Conservation (phyloP, 2,329 filamentous ascomycete species). For the Pseudocercospora eumusae region DNA sequence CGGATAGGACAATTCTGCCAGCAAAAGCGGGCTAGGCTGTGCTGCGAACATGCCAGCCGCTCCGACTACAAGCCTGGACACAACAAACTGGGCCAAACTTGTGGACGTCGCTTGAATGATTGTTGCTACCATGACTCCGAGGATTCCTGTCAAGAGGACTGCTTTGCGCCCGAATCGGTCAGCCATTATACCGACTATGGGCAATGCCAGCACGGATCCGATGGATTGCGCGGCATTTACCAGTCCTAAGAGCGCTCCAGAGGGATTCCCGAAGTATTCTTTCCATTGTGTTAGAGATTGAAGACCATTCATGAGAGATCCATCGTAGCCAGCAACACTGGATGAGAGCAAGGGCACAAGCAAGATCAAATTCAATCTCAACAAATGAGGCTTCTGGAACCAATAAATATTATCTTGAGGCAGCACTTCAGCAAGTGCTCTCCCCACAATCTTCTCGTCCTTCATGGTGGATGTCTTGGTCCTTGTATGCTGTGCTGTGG, state of each 20-base stretch:
- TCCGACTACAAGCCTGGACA: slow-evolving; percentile 26
- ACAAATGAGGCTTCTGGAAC: slow-evolving; percentile 48
- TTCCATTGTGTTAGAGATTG: slow-evolving; percentile 46
- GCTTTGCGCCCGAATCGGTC: slow-evolving; percentile 47
- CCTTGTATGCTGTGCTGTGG: not conserved
- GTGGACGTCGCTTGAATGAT: slow-evolving; percentile 40
- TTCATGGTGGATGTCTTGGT: slow-evolving; percentile 25
- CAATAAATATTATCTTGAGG: slow-evolving; percentile 47
- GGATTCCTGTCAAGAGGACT: slow-evolving; percentile 40
- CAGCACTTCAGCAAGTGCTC: slow-evolving; percentile 42
- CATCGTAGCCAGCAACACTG: slow-evolving; percentile 50
- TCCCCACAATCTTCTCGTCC: slow-evolving; percentile 37
- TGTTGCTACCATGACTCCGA: slow-evolving; percentile 38
- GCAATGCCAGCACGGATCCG: slow-evolving; percentile 45
- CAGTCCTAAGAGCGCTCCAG: slow-evolving; percentile 42
- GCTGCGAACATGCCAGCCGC: slow-evolving; percentile 30
- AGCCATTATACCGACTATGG: slow-evolving; percentile 43
- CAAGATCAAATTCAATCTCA: slow-evolving; percentile 49
- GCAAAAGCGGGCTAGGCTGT: slow-evolving; percentile 28
- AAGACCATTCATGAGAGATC: slow-evolving; percentile 49
- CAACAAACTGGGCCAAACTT: slow-evolving; percentile 28
- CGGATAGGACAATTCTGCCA: slow-evolving; percentile 29
- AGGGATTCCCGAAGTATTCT: slow-evolving; percentile 45
- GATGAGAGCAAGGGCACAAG: slow-evolving; percentile 49
- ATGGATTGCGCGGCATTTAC: slow-evolving; percentile 45